These are phyloP conservation scores for Suillus luteus DNA, from an alignment of 768 basidiomycete species.

Conservation along the genomic window DNA sequence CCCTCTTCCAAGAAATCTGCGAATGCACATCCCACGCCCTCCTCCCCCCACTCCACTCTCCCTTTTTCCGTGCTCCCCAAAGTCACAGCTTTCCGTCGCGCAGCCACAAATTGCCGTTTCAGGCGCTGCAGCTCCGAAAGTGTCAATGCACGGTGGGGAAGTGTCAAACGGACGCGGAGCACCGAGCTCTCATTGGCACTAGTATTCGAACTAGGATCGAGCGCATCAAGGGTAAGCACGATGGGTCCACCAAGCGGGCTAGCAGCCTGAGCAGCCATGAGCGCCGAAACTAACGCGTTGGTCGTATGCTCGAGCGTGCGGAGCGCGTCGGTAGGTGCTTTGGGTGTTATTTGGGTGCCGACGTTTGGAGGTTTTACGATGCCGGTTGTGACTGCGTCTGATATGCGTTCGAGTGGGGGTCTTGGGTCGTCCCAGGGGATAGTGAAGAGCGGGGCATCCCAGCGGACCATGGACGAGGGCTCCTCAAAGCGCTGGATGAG, in stretches of 20 bases:
- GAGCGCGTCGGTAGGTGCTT: background rate
- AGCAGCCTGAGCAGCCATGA: background rate
- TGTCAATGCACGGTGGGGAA: background rate
- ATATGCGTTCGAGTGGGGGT: constrained; percentile 53
- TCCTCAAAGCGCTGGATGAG: constrained; percentile 90
- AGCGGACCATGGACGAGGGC: constrained; percentile 95
- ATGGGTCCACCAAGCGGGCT: background rate
- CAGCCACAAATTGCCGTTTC: background rate
- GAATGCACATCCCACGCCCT: constrained; percentile 41
- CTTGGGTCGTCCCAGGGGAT: constrained; percentile 72
- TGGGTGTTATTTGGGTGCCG: background rate
- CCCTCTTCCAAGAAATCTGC: constrained; percentile 66
- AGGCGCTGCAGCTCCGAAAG: background rate
- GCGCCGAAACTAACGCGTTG: background rate
- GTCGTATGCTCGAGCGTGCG: background rate
- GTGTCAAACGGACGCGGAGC: background rate
- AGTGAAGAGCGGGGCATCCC: constrained; percentile 96
- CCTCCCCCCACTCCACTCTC: background rate
- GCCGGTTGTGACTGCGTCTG: background rate
- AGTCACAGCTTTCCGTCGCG: background rate
- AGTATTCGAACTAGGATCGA: background rate
- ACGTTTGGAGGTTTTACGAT: constrained; percentile 1
- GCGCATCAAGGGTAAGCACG: background rate
- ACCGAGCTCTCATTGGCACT: background rate
- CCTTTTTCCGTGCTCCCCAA: background rate